Conservation (phyloP, 2,329 filamentous ascomycete species). For the Fusarium domesticum region DNA sequence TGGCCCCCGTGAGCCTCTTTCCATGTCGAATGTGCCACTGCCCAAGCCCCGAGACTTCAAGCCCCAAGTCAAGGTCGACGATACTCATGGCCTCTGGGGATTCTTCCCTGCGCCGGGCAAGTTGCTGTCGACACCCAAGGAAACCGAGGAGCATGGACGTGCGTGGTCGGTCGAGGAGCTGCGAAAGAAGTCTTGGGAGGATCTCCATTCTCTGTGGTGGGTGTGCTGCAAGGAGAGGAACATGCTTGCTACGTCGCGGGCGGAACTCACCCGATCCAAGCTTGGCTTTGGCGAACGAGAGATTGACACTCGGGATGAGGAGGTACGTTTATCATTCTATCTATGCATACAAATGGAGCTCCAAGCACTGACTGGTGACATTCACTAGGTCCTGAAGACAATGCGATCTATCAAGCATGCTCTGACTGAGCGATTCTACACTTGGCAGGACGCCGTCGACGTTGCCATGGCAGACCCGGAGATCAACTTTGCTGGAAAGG, state of each 20-base stretch:
- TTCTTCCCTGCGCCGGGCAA: conserved; percentile 77
- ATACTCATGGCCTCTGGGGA: conserved; percentile 83
- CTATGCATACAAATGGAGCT: background rate
- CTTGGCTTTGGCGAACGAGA: conserved; percentile 74
- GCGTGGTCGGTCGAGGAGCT: conserved; percentile 84
- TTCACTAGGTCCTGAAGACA: conserved; percentile 65
- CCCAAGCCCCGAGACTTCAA: conserved; percentile 66
- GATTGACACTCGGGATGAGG: conserved; percentile 57
- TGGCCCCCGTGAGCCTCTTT: conserved; percentile 70
- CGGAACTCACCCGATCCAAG: conserved; percentile 65
- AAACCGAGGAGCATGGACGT: conserved; percentile 71
- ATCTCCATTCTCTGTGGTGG: conserved; percentile 92
- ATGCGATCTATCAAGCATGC: conserved; percentile 81
- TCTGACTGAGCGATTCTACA: conserved; percentile 83
- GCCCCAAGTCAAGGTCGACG: conserved; percentile 58
- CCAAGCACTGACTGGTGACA: conserved; percentile 15
- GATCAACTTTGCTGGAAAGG: conserved; percentile 53
- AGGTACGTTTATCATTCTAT: conserved; percentile 51
- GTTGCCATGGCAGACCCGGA: conserved; percentile 66
- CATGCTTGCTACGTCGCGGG: conserved; percentile 72
- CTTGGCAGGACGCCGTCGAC: conserved; percentile 73
- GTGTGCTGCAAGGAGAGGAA: conserved; percentile 89
- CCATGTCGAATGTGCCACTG: conserved; percentile 67
- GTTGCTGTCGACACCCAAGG: conserved; percentile 67
- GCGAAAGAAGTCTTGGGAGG: conserved; percentile 86